Base-by-base conservation (phyloP, 768 basidiomycete species). In the Tulasnella sp. region DNA sequence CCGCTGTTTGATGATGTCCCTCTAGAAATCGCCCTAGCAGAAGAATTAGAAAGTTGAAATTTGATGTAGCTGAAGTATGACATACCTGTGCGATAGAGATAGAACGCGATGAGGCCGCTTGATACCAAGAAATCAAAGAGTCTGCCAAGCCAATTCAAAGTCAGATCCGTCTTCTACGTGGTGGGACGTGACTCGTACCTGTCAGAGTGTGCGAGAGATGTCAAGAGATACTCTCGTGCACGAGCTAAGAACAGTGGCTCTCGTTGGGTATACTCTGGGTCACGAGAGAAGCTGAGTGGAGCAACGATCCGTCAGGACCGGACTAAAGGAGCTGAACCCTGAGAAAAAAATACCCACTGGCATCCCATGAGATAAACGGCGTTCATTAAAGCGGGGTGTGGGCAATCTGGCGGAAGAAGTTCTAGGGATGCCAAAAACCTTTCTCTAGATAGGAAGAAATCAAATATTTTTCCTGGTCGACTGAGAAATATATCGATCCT, bases 351-450 rank as follows among this genome's bases (percentile, higher is more conserved):
- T 20, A 35, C 32, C 32, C n/a, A 55, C 37, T 56, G 55, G 31
- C 42, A 40, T 9, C 56, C 55, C 13, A 56, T 16, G n/a, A 56
- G 43, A 37, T 46, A 55, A 2, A 56, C 54, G 20, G 55, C 55
- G 37, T 56, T 55, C 2, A 54, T 31, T 5, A 56, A 31, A 8
- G 56, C 44, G 13, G 55, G 44, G 31, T 56, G 55, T 7, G 55
- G 55, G 32, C 54, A 48, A 22, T 54, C 51, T 39, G 54, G 54
- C 8, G 39, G 28, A 20, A 29, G 49, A 10, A 32, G 33, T 20
- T 51, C 49, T 16, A 51, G 25, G 8, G 37, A 41, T 22, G 25
- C 13, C 20, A 40, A 42, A 34, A 51, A 51, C 7, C 39, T 27
- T 31, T 28, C 28, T 29, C 44, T 51, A 24, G 29, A 29, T 9